These are phyloP conservation scores for Aureobasidium namibiae DNA, from an alignment of 2,329 filamentous ascomycete species.

Conservation along the genomic window DNA sequence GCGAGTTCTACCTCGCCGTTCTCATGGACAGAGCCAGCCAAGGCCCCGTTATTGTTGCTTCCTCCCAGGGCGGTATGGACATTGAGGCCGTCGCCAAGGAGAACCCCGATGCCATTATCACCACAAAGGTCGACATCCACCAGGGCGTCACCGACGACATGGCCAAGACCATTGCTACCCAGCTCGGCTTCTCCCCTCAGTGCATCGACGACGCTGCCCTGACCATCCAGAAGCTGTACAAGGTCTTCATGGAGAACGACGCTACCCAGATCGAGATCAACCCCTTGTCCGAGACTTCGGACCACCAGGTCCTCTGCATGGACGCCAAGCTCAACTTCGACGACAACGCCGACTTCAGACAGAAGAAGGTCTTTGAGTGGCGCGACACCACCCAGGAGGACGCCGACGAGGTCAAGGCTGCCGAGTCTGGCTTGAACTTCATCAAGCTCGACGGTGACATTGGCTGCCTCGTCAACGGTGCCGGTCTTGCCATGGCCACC, in stretches of 20 bases:
- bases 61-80: slow-evolving; percentile 98
- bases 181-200: slow-evolving; percentile 96
- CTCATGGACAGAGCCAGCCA: slow-evolving; percentile 95
- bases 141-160: slow-evolving; percentile 92
- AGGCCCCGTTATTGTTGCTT: slow-evolving; percentile 90
- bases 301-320: slow-evolving; percentile 98
- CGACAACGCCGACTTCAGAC: slow-evolving; percentile 97
- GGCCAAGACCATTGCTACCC: slow-evolving; percentile 76
- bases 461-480: slow-evolving; percentile 97
- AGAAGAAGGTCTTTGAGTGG: slow-evolving; percentile 92
- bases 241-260: slow-evolving; percentile 97
- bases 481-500: slow-evolving; percentile 98
- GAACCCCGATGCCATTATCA: slow-evolving; percentile 89
- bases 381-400: slow-evolving; percentile 95
- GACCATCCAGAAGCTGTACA: slow-evolving; percentile 98
- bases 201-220: slow-evolving; percentile 92
- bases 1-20: slow-evolving; percentile 98
- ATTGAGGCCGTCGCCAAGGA: slow-evolving; percentile 99
- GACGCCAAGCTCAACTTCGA: slow-evolving; percentile 98
- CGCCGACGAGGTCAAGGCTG: slow-evolving; percentile 92
- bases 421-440: slow-evolving; percentile 92
- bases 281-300: slow-evolving; percentile 93
- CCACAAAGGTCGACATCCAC: slow-evolving; percentile 89
- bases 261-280: slow-evolving; percentile 99
- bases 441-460: slow-evolving; percentile 99